Evolutionary conservation across 1,284 basidiomycete species (phyloP).

Genomic region (Cystobasidiaceae sp.): DNA sequence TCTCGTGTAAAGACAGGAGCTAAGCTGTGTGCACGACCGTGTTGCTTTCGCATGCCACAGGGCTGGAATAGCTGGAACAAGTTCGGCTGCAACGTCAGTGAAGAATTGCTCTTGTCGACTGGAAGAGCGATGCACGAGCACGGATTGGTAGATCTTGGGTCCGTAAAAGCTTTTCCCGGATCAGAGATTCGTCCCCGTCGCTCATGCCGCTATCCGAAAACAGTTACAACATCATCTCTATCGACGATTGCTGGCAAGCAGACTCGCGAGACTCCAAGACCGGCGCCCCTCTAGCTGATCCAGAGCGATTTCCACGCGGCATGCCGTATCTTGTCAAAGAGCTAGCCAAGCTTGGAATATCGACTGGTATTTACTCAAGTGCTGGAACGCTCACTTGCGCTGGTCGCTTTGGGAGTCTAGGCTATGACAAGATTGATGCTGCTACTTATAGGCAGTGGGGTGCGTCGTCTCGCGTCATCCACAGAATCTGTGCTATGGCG

Average conservation of each 20-base stretch:
- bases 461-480: not conserved
- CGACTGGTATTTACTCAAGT: conserved; percentile 54
- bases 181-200: not conserved
- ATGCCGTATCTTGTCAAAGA: conserved; percentile 50
- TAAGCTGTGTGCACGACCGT: no score
- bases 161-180: not conserved
- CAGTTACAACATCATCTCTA: conserved; percentile 37
- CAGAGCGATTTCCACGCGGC: conserved; percentile 52
- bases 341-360: conserved; percentile 51
- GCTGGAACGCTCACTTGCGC: conserved; percentile 54
- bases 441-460: conserved; percentile 32
- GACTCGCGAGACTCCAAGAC: conserved; percentile 38
- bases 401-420: conserved; percentile 51
- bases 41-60: no score
- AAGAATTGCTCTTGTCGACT: not conserved
- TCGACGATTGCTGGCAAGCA: conserved; percentile 49
- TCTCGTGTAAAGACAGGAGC: not conserved
- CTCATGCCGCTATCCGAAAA: no score
- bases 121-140: conserved; percentile 1
- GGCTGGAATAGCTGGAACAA: conserved; percentile 28
- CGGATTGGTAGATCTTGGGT: conserved; percentile 19
- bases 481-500: no score
- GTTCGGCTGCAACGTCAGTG: conserved; percentile 19
- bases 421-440: conserved; percentile 53
- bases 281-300: conserved; percentile 45